A percentile compares a stretch with the other conserved stretches of the same genome.
Conservation (phyloP, 2,329 filamentous ascomycete species). For the Phialophora tarda region DNA sequence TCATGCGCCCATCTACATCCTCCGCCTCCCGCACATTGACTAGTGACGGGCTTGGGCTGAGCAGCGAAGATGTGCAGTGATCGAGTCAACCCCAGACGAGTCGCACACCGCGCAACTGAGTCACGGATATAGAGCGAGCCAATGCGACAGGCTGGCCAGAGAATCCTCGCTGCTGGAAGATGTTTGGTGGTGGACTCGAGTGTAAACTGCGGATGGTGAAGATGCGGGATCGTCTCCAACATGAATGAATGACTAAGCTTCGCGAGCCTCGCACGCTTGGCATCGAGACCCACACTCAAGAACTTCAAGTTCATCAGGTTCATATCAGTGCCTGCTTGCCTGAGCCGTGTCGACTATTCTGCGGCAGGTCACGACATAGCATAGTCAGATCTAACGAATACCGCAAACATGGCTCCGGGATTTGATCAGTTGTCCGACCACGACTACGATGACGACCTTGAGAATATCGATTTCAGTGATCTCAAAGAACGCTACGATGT, state of each 20-base stretch:
- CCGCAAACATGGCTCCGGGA: conserved; percentile 81
- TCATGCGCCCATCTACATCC: conserved; percentile 26
- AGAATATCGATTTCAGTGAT: conserved; percentile 92
- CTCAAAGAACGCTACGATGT: conserved; percentile 94
- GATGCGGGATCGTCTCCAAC: conserved; percentile 18
- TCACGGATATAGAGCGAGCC: neutral
- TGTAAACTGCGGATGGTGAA: conserved; percentile 10
- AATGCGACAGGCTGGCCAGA: neutral
- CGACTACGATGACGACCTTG: conserved; percentile 87
- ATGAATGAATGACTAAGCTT: conserved; percentile 12
- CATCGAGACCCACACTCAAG: neutral
- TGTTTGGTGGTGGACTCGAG: neutral
- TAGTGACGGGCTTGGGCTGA: conserved; percentile 5
- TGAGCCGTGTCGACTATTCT: neutral
- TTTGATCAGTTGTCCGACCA: conserved; percentile 93
- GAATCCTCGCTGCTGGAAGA: neutral
- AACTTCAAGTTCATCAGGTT: neutral
- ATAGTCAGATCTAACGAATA: conserved; percentile 1
- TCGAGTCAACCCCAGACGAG: neutral
- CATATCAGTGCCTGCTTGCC: neutral
- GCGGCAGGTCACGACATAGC: neutral
- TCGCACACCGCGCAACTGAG: neutral
- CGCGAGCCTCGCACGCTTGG: neutral
- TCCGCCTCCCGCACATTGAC: conserved; percentile 9
- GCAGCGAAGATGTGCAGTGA: neutral